phyloP scores from a whole-genome alignment of 2,329 filamentous ascomycete genomes.

The Aureobasidium sp. region DNA sequence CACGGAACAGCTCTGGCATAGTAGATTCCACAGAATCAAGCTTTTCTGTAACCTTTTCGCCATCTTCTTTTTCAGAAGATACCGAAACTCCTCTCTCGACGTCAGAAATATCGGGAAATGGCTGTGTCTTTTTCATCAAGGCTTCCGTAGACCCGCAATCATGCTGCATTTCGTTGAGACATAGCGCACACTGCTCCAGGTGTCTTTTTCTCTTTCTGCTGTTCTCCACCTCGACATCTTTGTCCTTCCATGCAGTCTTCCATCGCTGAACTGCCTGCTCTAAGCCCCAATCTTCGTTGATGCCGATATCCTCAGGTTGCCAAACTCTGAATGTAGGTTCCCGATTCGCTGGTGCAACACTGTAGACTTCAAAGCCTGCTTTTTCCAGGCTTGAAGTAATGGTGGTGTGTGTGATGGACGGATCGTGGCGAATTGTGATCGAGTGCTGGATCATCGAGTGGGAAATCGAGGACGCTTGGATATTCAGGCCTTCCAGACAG shows the following conservation, averaged over 20 bases:
- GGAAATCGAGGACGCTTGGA: slow-evolving; percentile 52
- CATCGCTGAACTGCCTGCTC: slow-evolving; percentile 20
- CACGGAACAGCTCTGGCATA: slow-evolving; percentile 19
- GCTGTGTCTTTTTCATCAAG: neutral
- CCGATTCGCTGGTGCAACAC: slow-evolving; percentile 30
- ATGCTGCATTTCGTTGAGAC: slow-evolving; percentile 4
- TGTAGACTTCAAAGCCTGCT: slow-evolving; percentile 54
- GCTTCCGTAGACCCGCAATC: neutral
- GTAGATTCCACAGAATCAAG: neutral
- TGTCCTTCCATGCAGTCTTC: slow-evolving; percentile 13
- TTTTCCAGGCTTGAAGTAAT: slow-evolving; percentile 45
- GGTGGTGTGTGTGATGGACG: slow-evolving; percentile 35
- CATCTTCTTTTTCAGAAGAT: neutral
- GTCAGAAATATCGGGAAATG: neutral
- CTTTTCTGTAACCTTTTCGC: neutral
- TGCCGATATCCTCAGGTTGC: neutral
- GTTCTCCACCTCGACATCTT: slow-evolving; percentile 1
- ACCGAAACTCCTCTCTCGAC: neutral
- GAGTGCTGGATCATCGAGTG: slow-evolving; percentile 66
- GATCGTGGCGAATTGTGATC: slow-evolving; percentile 53
- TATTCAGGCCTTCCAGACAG: slow-evolving; percentile 44
- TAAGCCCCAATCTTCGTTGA: slow-evolving; percentile 10
- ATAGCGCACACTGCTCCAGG: slow-evolving; percentile 17
- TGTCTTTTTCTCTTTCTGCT: slow-evolving; percentile 15
- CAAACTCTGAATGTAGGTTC: neutral